phyloP scores from a whole-genome alignment of 768 basidiomycete genomes.

The Agrocybe pediades region DNA sequence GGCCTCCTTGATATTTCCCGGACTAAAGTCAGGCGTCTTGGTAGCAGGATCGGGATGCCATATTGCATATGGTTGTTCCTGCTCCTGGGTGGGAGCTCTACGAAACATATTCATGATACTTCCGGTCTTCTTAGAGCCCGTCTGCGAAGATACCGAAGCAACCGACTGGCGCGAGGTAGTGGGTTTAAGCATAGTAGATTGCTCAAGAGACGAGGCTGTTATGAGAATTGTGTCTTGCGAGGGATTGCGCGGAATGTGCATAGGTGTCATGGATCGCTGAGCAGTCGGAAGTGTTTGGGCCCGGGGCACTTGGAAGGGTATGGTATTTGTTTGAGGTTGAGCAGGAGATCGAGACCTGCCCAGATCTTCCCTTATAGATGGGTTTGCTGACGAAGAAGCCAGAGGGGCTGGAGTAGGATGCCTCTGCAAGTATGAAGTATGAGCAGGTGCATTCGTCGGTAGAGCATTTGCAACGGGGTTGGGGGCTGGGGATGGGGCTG shows the following conservation, averaged over 20 bases:
- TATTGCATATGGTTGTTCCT: slow-evolving; percentile 23
- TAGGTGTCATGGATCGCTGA: slow-evolving; percentile 11
- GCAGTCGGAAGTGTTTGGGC: slow-evolving; percentile 1
- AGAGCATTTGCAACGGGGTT: background rate
- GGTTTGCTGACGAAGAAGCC: background rate
- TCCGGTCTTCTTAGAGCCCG: slow-evolving; percentile 31
- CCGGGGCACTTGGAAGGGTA: slow-evolving; percentile 7
- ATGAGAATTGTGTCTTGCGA: slow-evolving; percentile 57
- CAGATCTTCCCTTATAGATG: background rate
- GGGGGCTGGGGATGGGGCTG: background rate
- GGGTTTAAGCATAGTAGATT: slow-evolving; percentile 44
- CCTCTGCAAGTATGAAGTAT: background rate
- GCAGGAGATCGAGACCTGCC: background rate
- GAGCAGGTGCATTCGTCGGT: background rate
- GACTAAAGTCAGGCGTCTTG: slow-evolving; percentile 21
- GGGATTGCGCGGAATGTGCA: slow-evolving; percentile 30
- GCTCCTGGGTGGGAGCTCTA: slow-evolving; percentile 15
- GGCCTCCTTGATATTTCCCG: slow-evolving; percentile 10
- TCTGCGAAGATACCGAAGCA: slow-evolving; percentile 40
- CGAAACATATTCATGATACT: slow-evolving; percentile 38
- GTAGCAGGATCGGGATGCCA: slow-evolving; percentile 22
- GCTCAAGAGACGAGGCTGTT: slow-evolving; percentile 68
- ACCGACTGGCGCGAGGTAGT: slow-evolving; percentile 40
- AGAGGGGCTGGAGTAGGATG: slow-evolving; percentile 1
- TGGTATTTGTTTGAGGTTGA: slow-evolving; percentile 9